Percentiles rank a stretch among this genome's conserved stretches.
These are phyloP conservation scores for Fonsecaea monophora DNA, from an alignment of 2,329 filamentous ascomycete genomes.

Conservation along the genomic window DNA sequence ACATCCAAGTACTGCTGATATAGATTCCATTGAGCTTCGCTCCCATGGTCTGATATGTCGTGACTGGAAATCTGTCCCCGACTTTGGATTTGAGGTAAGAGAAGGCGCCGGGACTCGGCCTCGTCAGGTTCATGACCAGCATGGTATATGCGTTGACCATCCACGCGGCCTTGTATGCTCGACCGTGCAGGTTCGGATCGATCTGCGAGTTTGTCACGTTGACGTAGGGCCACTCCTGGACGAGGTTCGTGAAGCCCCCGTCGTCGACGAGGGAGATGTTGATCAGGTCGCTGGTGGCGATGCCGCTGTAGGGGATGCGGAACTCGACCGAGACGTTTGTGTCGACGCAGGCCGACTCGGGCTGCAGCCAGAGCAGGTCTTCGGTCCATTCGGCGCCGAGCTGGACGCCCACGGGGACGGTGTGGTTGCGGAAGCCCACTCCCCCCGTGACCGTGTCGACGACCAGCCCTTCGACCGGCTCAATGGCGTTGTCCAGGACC, in stretches of 20 bases:
- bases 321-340: slow-evolving; percentile 53
- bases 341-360: slow-evolving; percentile 53
- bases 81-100: slow-evolving; percentile 49
- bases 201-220: slow-evolving; percentile 45
- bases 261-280: slow-evolving; percentile 50
- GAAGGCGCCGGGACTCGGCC: slow-evolving; percentile 42
- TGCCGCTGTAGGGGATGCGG: slow-evolving; percentile 37
- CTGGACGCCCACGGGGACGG: slow-evolving; percentile 50
- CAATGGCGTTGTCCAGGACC: slow-evolving; percentile 45
- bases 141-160: slow-evolving; percentile 51
- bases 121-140: slow-evolving; percentile 52
- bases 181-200: slow-evolving; percentile 47
- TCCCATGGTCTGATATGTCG: slow-evolving; percentile 14
- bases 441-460: slow-evolving; percentile 52
- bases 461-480: slow-evolving; percentile 47
- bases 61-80: slow-evolving; percentile 45
- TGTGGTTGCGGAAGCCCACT: slow-evolving; percentile 56
- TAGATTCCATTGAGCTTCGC: slow-evolving; percentile 21
- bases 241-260: slow-evolving; percentile 54
- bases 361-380: slow-evolving; percentile 57
- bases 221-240: slow-evolving; percentile 45
- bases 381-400: slow-evolving; percentile 55
- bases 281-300: slow-evolving; percentile 14
- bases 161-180: slow-evolving; percentile 56
- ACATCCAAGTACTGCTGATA: slow-evolving; percentile 2